Percentiles rank a stretch among this genome's conserved stretches.
Evolutionary conservation across 441 rosid genomes (phyloP).

Genomic region (Omphalea diandra): DNA sequence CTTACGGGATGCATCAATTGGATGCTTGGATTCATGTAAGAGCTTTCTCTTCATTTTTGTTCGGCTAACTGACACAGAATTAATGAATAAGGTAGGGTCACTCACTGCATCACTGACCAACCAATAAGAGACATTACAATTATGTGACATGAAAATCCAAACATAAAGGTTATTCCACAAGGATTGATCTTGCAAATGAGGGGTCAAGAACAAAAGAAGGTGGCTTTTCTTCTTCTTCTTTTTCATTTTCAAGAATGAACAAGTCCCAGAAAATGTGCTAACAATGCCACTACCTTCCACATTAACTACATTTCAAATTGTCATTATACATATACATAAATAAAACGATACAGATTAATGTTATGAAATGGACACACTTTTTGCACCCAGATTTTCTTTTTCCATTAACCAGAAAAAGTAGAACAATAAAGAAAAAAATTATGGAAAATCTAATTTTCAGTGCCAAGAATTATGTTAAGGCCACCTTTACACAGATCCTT

Average conservation of each 20-base stretch:
- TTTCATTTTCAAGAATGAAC: slow-evolving; percentile 2
- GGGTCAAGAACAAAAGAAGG: background rate
- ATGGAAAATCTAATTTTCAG: background rate
- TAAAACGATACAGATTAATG: background rate
- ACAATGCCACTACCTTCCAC: background rate
- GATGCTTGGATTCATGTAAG: slow-evolving; percentile 55
- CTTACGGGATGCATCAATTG: slow-evolving; percentile 60
- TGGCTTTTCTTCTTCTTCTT: background rate
- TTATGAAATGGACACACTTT: background rate
- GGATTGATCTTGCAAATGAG: background rate
- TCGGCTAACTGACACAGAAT: slow-evolving; percentile 3
- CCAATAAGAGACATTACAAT: background rate
- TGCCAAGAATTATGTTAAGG: background rate
- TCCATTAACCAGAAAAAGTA: background rate
- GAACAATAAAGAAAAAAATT: background rate
- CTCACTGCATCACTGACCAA: background rate
- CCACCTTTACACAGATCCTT: background rate
- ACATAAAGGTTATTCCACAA: background rate
- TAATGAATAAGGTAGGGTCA: background rate
- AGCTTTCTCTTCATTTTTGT: slow-evolving; percentile 51
- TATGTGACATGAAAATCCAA: background rate
- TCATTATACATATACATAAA: background rate
- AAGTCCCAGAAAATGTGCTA: background rate
- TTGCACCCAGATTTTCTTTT: background rate
- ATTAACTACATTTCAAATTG: background rate